These are phyloP conservation scores for Lizonia empirigonia DNA, from an alignment of 2,329 filamentous ascomycete genomes.

Conservation along the genomic window DNA sequence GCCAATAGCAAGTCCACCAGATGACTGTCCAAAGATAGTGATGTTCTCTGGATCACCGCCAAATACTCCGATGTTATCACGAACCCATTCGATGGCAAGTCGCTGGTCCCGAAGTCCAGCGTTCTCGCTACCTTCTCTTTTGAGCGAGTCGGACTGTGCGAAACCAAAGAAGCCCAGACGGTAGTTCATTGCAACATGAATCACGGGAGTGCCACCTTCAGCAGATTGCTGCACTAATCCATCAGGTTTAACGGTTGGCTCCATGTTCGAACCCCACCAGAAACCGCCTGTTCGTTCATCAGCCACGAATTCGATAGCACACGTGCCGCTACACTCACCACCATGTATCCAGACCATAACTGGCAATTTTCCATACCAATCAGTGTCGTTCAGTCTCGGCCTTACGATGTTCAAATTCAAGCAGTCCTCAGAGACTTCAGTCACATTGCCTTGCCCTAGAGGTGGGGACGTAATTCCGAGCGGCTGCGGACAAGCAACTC, in stretches of 20 bases:
- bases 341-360: constrained; percentile 67
- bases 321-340: constrained; percentile 48
- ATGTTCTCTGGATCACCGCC: constrained; percentile 45
- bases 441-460: constrained; percentile 45
- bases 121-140: constrained; percentile 43
- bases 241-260: constrained; percentile 51
- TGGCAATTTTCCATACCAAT: constrained; percentile 52
- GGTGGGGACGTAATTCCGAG: constrained; percentile 37
- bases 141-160: constrained; percentile 41
- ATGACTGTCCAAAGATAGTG: constrained; percentile 50
- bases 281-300: constrained; percentile 21
- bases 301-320: neutral
- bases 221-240: constrained; percentile 56
- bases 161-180: constrained; percentile 50
- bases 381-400: constrained; percentile 47
- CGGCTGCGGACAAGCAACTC: constrained; percentile 55
- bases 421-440: constrained; percentile 59
- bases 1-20: constrained; percentile 41
- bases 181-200: constrained; percentile 47
- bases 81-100: constrained; percentile 48
- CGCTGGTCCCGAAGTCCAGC: constrained; percentile 49
- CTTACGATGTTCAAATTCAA: constrained; percentile 66
- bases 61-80: constrained; percentile 45
- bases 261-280: constrained; percentile 39
- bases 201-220: constrained; percentile 49